Conservation (phyloP, 495 filamentous ascomycete genomes). For the Penicillium angulare region DNA sequence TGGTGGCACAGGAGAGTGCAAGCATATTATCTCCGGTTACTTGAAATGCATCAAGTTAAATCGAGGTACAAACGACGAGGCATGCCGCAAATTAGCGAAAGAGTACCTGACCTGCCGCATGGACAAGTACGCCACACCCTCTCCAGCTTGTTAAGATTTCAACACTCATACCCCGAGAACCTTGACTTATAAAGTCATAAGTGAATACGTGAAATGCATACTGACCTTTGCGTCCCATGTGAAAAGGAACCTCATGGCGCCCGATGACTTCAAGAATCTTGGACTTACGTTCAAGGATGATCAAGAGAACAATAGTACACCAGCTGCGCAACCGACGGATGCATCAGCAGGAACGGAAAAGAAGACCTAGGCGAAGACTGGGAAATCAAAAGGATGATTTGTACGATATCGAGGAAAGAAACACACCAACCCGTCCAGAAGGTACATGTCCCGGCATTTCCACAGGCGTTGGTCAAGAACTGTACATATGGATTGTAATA, state of each 20-base stretch:
- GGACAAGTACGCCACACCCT: conserved; percentile 67
- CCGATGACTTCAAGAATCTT: conserved; percentile 88
- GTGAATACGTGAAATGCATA: too few species aligned
- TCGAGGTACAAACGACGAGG: conserved; percentile 78
- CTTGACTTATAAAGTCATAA: too few species aligned
- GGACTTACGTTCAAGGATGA: conserved; percentile 66
- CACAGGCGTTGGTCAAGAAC: conserved; percentile 3
- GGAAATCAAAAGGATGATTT: neutral
- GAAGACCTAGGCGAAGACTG: conserved; percentile 2
- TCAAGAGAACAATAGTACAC: conserved; percentile 7
- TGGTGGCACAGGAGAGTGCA: conserved; percentile 76
- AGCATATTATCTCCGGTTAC: conserved; percentile 77
- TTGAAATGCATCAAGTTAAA: conserved; percentile 79
- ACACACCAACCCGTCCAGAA: conserved; percentile 3
- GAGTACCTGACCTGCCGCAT: conserved; percentile 87
- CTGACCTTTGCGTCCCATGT: too few species aligned
- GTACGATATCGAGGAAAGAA: conserved; percentile 23
- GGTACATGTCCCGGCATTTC: conserved; percentile 10
- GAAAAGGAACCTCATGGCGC: conserved; percentile 87
- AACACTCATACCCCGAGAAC: too few species aligned
- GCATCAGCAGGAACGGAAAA: neutral
- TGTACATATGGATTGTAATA: conserved; percentile 22
- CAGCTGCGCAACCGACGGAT: conserved; percentile 3
- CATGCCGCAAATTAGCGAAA: conserved; percentile 83
- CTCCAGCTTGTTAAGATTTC: neutral